A percentile compares a stretch with the other conserved stretches of the same genome.
These are phyloP conservation scores for Boletellus ananiceps DNA, from an alignment of 768 basidiomycete genomes.

Conservation along the genomic window DNA sequence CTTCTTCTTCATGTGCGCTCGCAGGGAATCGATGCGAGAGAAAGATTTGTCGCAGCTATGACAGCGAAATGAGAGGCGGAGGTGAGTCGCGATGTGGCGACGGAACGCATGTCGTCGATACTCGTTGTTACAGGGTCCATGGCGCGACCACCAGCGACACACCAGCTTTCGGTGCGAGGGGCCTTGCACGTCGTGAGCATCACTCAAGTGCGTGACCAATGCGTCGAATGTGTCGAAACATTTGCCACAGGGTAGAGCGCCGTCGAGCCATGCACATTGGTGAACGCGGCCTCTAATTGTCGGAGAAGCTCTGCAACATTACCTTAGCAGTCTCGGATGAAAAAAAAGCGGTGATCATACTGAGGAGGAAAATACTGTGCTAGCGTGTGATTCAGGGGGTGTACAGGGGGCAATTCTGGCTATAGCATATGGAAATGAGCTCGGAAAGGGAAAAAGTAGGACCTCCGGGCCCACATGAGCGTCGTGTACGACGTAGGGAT, in stretches of 20 bases:
- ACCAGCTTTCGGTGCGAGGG: neutral
- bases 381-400: no score
- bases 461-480: no score
- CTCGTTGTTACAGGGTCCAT: neutral
- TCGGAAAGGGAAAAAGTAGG: no score
- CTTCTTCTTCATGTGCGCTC: neutral
- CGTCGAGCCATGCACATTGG: slow-evolving; percentile 1
- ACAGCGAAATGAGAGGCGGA: neutral
- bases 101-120: slow-evolving; percentile 1
- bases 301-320: no score
- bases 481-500: no score
- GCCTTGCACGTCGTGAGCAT: slow-evolving; percentile 5
- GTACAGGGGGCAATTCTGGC: no score
- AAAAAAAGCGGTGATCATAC: no score
- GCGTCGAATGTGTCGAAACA: neutral
- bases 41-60: neutral
- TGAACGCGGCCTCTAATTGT: no score
- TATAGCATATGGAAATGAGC: no score
- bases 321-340: no score
- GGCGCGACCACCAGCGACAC: slow-evolving; percentile 5
- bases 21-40: slow-evolving; percentile 6
- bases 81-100: slow-evolving; percentile 10
- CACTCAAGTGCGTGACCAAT: slow-evolving; percentile 3
- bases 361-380: no score
- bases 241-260: neutral